Base-by-base conservation (phyloP, 768 basidiomycete genomes). In the Coprinopsis marcescibilis region DNA sequence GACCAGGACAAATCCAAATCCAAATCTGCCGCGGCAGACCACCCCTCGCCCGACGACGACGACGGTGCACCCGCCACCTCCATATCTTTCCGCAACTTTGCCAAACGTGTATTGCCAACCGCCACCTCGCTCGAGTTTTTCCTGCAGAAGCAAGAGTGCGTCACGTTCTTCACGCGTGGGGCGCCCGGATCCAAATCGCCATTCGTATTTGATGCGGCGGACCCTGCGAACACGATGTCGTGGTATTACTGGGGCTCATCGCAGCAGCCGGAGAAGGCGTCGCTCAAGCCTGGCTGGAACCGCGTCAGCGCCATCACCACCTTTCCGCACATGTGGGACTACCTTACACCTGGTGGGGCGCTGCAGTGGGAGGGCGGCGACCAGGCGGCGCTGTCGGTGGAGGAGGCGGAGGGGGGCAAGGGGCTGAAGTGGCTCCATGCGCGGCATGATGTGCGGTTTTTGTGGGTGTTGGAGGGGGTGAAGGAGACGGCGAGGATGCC, bases 311-410 rank as follows among this genome's bases (percentile, higher is more conserved):
- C 26, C 4, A 48, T 48, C 38, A 21, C 27, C 21, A 13, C 25
- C 19, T 48, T 41, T 30, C 46, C 46, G n/a, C 46, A 48, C 27
- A 48, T 48, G 46, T 48, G 46, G 46, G 46, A 48, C 26, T 25
- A 48, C 35, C 10, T 48, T 13, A 8, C 46, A n/a, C 37, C 46
- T 8, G 10, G 13, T n/a, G 37, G 42, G 20, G 46, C 27, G 3
- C 15, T 48, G 23, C 17, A 29, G 11, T 41, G 29, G 26, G 30
- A 37, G 6, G 45, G 27, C 7, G 25, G 8, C 19, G 8, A 24
- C 10, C 11, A 5, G 17, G 15, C 21, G 17, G 10, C 17, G 39
- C 17, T 8, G 11, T 10, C 8, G 17, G 8, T 11, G 39, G 30
- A 43, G 41, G 17, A 30, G 17, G 24, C 8, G 8, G 26, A 27